A percentile compares a stretch with the other conserved stretches of the same genome.
Evolutionary conservation across 164 flowering plant genomes (phyloP).

Genomic region (Macadamia integrifolia): DNA sequence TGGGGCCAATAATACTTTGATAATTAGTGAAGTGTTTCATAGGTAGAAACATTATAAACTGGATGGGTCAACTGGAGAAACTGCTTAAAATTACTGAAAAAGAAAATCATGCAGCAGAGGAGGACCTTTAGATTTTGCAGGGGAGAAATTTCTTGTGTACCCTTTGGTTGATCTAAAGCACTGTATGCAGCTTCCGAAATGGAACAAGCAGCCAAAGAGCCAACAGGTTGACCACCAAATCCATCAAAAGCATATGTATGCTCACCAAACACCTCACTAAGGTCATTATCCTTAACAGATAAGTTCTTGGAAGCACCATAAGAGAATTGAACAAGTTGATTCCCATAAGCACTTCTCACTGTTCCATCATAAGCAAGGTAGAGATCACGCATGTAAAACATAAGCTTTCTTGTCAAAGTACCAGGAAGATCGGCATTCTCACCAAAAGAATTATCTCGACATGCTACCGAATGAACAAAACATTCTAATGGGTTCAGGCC

Average conservation of each 20-base stretch:
- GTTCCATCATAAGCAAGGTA: constrained; percentile 81
- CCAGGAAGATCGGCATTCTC: constrained; percentile 94
- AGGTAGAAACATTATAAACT: not conserved
- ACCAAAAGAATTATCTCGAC: constrained; percentile 72
- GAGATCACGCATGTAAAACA: constrained; percentile 86
- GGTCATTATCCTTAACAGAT: not conserved
- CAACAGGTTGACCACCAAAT: constrained; percentile 77
- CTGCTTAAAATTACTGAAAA: not conserved
- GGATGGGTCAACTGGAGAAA: not conserved
- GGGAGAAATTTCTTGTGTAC: constrained; percentile 66
- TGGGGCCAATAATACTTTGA: not conserved
- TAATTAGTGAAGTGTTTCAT: not conserved
- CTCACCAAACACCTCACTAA: not conserved
- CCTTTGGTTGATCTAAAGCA: constrained; percentile 85
- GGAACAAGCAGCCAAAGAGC: constrained; percentile 78
- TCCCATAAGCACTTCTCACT: constrained; percentile 79
- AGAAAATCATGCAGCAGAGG: not conserved
- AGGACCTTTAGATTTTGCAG: constrained; percentile 70
- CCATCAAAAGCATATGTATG: constrained; percentile 15
- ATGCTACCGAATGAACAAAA: constrained; percentile 70
- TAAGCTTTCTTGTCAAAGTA: constrained; percentile 61
- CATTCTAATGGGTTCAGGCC: constrained; percentile 84
- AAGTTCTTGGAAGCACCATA: constrained; percentile 28
- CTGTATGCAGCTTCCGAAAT: constrained; percentile 92
- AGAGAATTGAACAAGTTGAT: constrained; percentile 71